Percentiles rank a stretch among this genome's conserved stretches.
Evolutionary conservation across 164 flowering plant species (phyloP).

Genomic region (Magnolia sinica): DNA sequence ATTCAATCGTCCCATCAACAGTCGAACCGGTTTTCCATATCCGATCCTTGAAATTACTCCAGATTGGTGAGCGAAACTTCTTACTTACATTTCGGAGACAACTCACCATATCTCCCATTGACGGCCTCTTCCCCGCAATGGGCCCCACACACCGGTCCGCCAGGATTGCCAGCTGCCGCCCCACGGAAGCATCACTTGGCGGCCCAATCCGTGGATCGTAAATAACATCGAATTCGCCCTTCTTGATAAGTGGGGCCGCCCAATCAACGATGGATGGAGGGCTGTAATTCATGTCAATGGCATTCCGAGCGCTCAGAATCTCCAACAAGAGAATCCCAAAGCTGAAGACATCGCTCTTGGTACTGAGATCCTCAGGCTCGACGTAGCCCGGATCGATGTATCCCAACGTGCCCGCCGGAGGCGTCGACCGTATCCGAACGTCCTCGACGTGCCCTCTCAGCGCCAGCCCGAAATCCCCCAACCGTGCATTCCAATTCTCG

Average conservation of each 20-base stretch:
- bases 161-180: slow-evolving; percentile 41
- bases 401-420: slow-evolving; percentile 85
- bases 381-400: slow-evolving; percentile 73
- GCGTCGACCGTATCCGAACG: slow-evolving; percentile 48
- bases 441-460: slow-evolving; percentile 73
- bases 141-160: slow-evolving; percentile 67
- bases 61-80: slow-evolving; percentile 29
- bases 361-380: slow-evolving; percentile 55
- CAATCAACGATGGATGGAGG: slow-evolving; percentile 85
- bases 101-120: slow-evolving; percentile 65
- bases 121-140: slow-evolving; percentile 57
- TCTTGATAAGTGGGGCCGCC: slow-evolving; percentile 66
- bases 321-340: slow-evolving; percentile 70
- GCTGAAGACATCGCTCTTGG: slow-evolving; percentile 74
- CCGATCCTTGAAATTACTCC: slow-evolving; percentile 42
- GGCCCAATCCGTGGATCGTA: slow-evolving; percentile 49
- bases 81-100: slow-evolving; percentile 36
- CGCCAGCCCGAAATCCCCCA: slow-evolving; percentile 84
- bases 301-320: slow-evolving; percentile 68
- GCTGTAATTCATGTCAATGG: slow-evolving; percentile 72
- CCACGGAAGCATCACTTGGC: slow-evolving; percentile 36
- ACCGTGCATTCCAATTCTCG: slow-evolving; percentile 43
- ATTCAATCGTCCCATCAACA: slow-evolving; percentile 15
- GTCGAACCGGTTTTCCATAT: slow-evolving; percentile 18
- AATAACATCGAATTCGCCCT: slow-evolving; percentile 34